Percentiles rank a stretch among this genome's conserved stretches.
Conservation (phyloP, 768 basidiomycete genomes). For the Hirschioporus abietinus region DNA sequence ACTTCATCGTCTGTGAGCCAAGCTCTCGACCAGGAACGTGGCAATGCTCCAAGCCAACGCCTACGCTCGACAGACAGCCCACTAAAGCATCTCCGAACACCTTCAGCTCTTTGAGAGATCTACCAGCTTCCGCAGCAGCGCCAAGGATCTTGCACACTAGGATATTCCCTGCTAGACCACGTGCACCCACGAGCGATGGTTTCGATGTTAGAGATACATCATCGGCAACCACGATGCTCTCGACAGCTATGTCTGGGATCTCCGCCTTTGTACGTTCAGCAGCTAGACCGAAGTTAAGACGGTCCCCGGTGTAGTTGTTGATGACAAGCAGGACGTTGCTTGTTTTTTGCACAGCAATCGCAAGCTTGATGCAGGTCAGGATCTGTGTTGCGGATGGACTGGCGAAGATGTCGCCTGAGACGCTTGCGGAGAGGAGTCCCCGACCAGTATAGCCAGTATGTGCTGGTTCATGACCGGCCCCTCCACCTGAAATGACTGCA, state of each 20-base stretch:
- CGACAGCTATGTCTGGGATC: constrained; percentile 30
- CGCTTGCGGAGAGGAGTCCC: constrained; percentile 51
- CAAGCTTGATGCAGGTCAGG: constrained; percentile 41
- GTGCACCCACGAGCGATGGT: constrained; percentile 38
- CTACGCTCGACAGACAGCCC: constrained; percentile 28
- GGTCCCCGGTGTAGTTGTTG: constrained; percentile 51
- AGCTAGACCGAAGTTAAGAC: constrained; percentile 54
- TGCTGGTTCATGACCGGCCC: constrained; percentile 57
- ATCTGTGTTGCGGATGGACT: constrained; percentile 59
- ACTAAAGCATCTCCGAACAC: constrained; percentile 28
- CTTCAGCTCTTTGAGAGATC: constrained; percentile 27
- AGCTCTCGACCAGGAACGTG: constrained; percentile 40
- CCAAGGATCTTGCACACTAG: constrained; percentile 55
- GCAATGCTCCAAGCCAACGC: constrained; percentile 46
- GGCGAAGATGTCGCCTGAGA: constrained; percentile 60
- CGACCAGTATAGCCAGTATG: constrained; percentile 51
- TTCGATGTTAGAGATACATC: constrained; percentile 42
- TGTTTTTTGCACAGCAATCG: constrained; percentile 26
- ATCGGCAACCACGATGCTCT: constrained; percentile 48
- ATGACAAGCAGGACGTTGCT: constrained; percentile 31
- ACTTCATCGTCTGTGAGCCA: constrained; percentile 19
- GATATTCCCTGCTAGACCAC: constrained; percentile 43
- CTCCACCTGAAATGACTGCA: constrained; percentile 43
- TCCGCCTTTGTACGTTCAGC: constrained; percentile 43
- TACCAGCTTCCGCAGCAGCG: constrained; percentile 39